These are phyloP conservation scores for Pseudoneurospora amorphoporcata DNA, from an alignment of 495 filamentous ascomycete genomes.

Conservation along the genomic window DNA sequence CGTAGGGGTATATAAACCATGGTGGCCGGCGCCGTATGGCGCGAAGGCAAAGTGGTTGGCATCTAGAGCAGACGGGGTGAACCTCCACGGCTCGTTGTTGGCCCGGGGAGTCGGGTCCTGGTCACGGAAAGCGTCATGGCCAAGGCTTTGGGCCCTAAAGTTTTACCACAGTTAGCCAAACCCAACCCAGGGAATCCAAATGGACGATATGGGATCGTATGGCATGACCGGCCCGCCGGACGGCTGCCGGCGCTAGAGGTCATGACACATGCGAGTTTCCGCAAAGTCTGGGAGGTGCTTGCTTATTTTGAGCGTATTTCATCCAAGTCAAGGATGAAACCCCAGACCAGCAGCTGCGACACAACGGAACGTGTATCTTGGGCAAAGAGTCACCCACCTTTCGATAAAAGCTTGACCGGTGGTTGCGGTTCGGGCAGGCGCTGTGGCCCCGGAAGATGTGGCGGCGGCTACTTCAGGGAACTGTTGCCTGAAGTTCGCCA, in stretches of 20 bases:
- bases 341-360: background rate
- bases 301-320: background rate
- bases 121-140: constrained; percentile 54
- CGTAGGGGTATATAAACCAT: constrained; percentile 80
- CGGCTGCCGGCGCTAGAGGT: background rate
- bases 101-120: constrained; percentile 70
- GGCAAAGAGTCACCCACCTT: constrained; percentile 31
- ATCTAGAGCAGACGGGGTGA: constrained; percentile 81
- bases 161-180: constrained; percentile 1
- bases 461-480: constrained; percentile 54
- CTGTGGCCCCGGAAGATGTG: constrained; percentile 19
- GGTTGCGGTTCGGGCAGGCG: constrained; percentile 26
- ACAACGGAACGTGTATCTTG: background rate
- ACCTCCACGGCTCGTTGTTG: constrained; percentile 66
- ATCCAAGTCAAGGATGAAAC: background rate
- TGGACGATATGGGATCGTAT: background rate
- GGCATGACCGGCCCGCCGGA: background rate
- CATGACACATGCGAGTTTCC: background rate
- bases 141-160: constrained; percentile 26
- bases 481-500: constrained; percentile 69
- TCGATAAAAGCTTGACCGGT: constrained; percentile 34
- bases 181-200: background rate
- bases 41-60: constrained; percentile 72
- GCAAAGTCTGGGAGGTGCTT: background rate
- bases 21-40: constrained; percentile 59